Base-by-base conservation (phyloP, 306 rosid species). In the Cucurbita argyrosperma region DNA sequence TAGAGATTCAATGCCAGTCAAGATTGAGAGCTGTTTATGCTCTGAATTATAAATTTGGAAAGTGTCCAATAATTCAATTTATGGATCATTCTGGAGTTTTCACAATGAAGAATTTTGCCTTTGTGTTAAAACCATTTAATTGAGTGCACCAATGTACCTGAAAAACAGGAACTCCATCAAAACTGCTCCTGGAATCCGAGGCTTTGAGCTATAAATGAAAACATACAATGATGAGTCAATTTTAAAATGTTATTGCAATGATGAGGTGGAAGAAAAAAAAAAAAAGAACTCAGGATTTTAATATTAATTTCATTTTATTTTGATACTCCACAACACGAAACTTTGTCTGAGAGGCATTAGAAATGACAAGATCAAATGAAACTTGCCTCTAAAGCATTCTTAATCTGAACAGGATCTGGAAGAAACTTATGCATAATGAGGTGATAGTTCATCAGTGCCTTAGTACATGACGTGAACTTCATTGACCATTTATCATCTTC, bases 161-260 rank as follows among this genome's bases (percentile, higher is more conserved):
- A 87, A 91, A 94, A 64, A 94, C 84, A 60, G 99, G 97, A 83
- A 94, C 97, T 80, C 97, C 97, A 77, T 91, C 97, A 79, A 94
- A 91, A 42, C 96, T 90, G 75, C 51, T 85, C 76, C 21, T 81
- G 40, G 68, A 13, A 72, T 71, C 91, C 63, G 85, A 74, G 19
- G 95, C 72, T 82, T 76, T 91, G 76, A 94, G 91, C 96, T 94
- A 47, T 47, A 74, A 79, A 79, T 68, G 59, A 63, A 71, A 69
- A 38, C 65, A 49, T 58, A 74, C 26, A 67, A 47, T 19, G 62
- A 70, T 73, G 51, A 82, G 74, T 42, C 62, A 76, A 63, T 74
- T 26, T 56, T 78, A 7, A 26, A 69, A 49, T 67, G 72, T 49
- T 67, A 19, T 42, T 64, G n/a, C n/a, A n/a, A n/a, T n/a, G n/a